These are phyloP conservation scores for Aspergillus campestris DNA, from an alignment of 495 filamentous ascomycete genomes.

Conservation along the genomic window DNA sequence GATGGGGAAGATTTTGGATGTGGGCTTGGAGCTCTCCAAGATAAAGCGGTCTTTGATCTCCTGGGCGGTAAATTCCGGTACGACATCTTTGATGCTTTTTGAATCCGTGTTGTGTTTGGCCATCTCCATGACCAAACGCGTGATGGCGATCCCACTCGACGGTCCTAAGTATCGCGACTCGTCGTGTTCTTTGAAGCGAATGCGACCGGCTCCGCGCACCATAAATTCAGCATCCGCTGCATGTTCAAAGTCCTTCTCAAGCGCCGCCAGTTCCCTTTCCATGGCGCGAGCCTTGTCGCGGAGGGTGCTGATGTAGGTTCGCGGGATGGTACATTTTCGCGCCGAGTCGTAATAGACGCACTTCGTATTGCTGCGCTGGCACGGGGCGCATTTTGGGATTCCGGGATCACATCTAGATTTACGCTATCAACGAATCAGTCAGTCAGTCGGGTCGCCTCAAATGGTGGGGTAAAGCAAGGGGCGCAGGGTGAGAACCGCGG, in stretches of 20 bases:
- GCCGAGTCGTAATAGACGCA: constrained; percentile 92
- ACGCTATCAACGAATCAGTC: constrained; percentile 42
- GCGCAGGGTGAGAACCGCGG: no score
- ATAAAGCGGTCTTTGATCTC: constrained; percentile 49
- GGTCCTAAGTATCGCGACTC: constrained; percentile 84
- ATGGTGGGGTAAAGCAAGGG: no score
- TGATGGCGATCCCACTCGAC: constrained; percentile 90
- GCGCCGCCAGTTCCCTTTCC: constrained; percentile 59
- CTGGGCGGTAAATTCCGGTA: constrained; percentile 58
- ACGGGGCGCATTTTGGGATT: constrained; percentile 83
- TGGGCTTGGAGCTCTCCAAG: constrained; percentile 50
- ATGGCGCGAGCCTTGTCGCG: constrained; percentile 72
- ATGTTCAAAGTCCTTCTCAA: constrained; percentile 57
- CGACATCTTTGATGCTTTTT: constrained; percentile 77
- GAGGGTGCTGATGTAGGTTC: constrained; percentile 80
- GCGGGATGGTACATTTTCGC: constrained; percentile 65
- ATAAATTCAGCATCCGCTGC: constrained; percentile 67
- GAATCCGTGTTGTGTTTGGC: constrained; percentile 81
- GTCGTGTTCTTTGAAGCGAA: constrained; percentile 70
- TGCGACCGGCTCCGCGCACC: constrained; percentile 71
- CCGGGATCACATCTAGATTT: constrained; percentile 93
- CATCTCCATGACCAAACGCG: constrained; percentile 86
- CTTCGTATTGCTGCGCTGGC: constrained; percentile 76
- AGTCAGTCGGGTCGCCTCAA: background rate
- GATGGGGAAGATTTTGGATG: constrained; percentile 66